Base-by-base conservation (phyloP, 2,329 filamentous ascomycete species). In the Fusarium sp. region DNA sequence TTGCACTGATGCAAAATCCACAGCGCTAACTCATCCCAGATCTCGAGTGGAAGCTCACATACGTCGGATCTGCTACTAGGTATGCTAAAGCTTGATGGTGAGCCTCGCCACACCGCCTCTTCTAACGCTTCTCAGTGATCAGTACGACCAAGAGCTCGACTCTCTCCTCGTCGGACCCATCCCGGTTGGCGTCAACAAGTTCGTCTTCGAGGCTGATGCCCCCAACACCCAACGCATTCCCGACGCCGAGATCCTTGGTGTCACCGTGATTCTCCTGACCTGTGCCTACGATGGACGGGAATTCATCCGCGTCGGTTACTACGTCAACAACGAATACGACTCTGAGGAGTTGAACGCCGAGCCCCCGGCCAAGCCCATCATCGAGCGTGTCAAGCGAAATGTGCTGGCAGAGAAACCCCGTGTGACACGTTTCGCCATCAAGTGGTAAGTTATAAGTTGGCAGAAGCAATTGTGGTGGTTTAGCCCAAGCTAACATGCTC, bases 321-420 rank as follows among this genome's bases (percentile, higher is more conserved):
- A 99, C 70, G 95, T 99, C 72, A 99, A 98, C 84, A 99, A 99
- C 72, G 96, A 99, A 77, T 99, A 99, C 77, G 92, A 96, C 69
- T 90, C 91, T 23, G 92, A 96, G 71, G 92, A 96, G 75, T 84
- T 99, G 63, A 90, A 87, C 70, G 88, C 89, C 43, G 93, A 98
- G 70, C 95, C 95, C 9, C 95, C 95, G 7, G 84, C 92, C 54
- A 97, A 97, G 82, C 93, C 93, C 35, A 84, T 96, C 68, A 89
- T 98, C 65, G 96, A 99, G 75, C 92, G 93, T 72, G 92, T 99
- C 63, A 87, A 87, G 67, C 89, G 96, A 69, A 97, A 96, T 73
- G 91, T 99, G 46, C 85, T 99, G 33, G 93, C 93, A 4, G 94
- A 98, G 80, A 99, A 99, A 85, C 95, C 95, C 11, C 88, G 95